phyloP scores from a whole-genome alignment of 805 yeast genomes.

The Metschnikowia kofuensis region DNA sequence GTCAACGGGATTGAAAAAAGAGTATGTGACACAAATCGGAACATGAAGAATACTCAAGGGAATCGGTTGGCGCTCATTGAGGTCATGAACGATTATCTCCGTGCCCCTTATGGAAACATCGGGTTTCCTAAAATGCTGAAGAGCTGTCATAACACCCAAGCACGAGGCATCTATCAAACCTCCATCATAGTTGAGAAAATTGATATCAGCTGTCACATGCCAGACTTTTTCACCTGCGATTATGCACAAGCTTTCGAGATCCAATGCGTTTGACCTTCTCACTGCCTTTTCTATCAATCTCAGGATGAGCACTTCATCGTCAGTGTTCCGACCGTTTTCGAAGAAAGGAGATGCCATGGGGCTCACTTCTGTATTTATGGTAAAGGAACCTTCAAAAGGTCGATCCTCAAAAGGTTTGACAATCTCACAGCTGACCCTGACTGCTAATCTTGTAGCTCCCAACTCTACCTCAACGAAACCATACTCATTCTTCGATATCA shows the following conservation, averaged over 20 bases:
- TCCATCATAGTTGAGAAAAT: conserved; percentile 87
- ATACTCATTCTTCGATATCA: conserved; percentile 60
- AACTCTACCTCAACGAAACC: conserved; percentile 78
- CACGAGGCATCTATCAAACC: conserved; percentile 89
- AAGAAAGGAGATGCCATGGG: conserved; percentile 89
- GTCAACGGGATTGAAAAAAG: conserved; percentile 70
- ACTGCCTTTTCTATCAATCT: conserved; percentile 89
- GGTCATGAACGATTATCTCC: conserved; percentile 62
- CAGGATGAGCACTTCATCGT: conserved; percentile 76
- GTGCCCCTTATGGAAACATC: conserved; percentile 73
- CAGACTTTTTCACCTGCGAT: conserved; percentile 90
- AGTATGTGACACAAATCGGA: conserved; percentile 86
- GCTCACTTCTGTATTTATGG: conserved; percentile 79
- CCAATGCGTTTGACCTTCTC: conserved; percentile 85
- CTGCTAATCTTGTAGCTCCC: conserved; percentile 71
- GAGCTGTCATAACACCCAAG: conserved; percentile 83
- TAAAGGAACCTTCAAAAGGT: conserved; percentile 89
- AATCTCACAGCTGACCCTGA: conserved; percentile 72
- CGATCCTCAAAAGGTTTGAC: conserved; percentile 82
- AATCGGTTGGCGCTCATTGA: conserved; percentile 82
- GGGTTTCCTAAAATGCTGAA: conserved; percentile 79
- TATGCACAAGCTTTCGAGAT: conserved; percentile 85
- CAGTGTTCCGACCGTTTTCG: conserved; percentile 69
- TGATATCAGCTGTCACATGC: conserved; percentile 87
- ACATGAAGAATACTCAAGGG: conserved; percentile 82